Base-by-base conservation (phyloP, 148 eudicot species). In the Oxyria digyna region DNA sequence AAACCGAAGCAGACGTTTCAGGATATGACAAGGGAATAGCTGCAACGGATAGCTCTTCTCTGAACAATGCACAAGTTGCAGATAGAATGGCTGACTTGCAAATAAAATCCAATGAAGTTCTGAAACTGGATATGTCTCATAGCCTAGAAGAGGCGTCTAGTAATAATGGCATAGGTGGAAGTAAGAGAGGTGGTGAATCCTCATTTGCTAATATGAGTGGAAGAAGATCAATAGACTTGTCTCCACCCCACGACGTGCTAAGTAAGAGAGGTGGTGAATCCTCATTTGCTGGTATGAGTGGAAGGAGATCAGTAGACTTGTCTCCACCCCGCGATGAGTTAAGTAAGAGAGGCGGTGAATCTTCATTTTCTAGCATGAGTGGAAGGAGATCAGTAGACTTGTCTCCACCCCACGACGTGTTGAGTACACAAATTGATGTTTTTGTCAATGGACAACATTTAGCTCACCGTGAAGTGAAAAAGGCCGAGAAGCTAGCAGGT, bases 401-500 rank as follows among this genome's bases (percentile, higher is more conserved):
- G 63, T 66, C 73, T 7, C 74, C 76, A 72, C 74, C 80, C 46
- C 78, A 49, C 18, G 70, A 48, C 46, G 71, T 33, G 45, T 85
- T 81, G 42, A 52, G 37, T 71, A 77, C 65, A 62, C 73, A 70
- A 69, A 64, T 69, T 15, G 78, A 80, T 70, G 92, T 90, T 35
- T 83, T 33, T 73, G 85, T 93, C 45, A 93, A 93, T 72, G 95
- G 96, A 45, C 85, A 82, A 42, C 82, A 71, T 18, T 72, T 93
- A 77, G 69, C 86, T 21, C 74, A 71, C 59, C 86, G 82, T 55
- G 66, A 46, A 32, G 79, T 85, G 4, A 82, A 75, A 77, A 83
- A 73, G 78, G 97, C 97, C 17, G 95, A 90, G 75, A 88, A 86
- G 77, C 54, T 85, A 32, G 95, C 97, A 66, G 98, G 97, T 59